A percentile compares a stretch with the other conserved stretches of the same genome.
These are phyloP conservation scores for Sphaerulina populicola DNA, from an alignment of 2,329 filamentous ascomycete genomes.

Conservation along the genomic window DNA sequence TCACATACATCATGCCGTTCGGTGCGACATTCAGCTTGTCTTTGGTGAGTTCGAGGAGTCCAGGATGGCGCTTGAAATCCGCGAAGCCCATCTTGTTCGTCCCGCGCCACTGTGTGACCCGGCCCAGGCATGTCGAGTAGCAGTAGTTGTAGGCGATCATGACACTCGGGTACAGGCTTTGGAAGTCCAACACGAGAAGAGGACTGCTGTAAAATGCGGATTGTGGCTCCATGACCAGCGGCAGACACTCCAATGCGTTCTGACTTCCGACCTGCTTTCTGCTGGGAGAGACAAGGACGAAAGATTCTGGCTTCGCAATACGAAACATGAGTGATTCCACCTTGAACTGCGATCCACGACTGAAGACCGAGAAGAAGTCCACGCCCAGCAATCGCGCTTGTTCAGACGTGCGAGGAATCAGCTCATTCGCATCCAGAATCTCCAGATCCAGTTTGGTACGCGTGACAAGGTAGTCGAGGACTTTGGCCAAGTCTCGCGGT, in stretches of 20 bases:
- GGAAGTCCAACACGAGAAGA: constrained; percentile 85
- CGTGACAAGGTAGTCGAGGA: constrained; percentile 68
- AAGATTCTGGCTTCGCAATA: constrained; percentile 94
- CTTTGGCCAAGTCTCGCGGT: constrained; percentile 60
- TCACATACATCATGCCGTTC: constrained; percentile 94
- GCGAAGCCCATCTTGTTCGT: constrained; percentile 90
- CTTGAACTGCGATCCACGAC: constrained; percentile 92
- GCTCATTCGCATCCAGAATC: constrained; percentile 81
- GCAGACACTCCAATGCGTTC: constrained; percentile 88
- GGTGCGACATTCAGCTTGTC: constrained; percentile 86
- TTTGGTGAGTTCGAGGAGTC: constrained; percentile 67
- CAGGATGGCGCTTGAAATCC: constrained; percentile 69
- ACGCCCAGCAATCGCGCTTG: constrained; percentile 87
- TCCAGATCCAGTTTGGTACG: constrained; percentile 78
- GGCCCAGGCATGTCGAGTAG: constrained; percentile 90
- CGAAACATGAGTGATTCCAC: constrained; percentile 98
- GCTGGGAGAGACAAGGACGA: constrained; percentile 80
- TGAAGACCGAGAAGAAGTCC: constrained; percentile 95
- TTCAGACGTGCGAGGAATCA: constrained; percentile 82
- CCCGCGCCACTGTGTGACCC: constrained; percentile 79
- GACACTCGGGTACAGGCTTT: constrained; percentile 89
- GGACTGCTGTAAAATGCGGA: constrained; percentile 90
- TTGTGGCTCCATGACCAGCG: constrained; percentile 94
- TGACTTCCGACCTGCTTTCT: constrained; percentile 86
- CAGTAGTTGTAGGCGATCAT: constrained; percentile 99